Conservation (phyloP, 2,329 filamentous ascomycete genomes). For the Cercospora nicotianae region DNA sequence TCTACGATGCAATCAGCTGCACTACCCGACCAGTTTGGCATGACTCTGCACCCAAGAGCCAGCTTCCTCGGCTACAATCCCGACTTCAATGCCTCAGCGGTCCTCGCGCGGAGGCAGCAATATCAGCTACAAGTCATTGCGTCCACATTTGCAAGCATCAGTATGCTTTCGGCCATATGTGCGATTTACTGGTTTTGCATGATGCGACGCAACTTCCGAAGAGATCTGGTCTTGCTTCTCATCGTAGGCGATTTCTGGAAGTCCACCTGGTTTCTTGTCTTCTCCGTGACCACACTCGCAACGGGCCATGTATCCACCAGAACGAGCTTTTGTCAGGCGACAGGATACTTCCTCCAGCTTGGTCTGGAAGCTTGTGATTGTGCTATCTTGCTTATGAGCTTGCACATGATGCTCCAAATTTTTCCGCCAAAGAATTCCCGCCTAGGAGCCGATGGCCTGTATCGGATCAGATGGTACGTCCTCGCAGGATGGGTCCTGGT, state of each 20-base stretch:
- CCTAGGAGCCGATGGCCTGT: conserved; percentile 62
- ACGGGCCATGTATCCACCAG: conserved; percentile 41
- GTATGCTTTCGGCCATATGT: conserved; percentile 56
- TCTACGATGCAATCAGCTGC: background rate
- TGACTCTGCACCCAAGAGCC: background rate
- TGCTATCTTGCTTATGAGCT: conserved; percentile 69
- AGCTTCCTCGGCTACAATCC: conserved; percentile 18
- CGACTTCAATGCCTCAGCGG: conserved; percentile 25
- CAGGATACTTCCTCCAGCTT: conserved; percentile 34
- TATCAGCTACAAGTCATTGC: conserved; percentile 39
- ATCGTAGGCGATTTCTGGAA: conserved; percentile 73
- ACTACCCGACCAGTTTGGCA: background rate
- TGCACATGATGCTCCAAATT: conserved; percentile 72
- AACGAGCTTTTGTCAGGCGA: conserved; percentile 33
- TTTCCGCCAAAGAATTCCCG: conserved; percentile 54
- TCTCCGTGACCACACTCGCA: conserved; percentile 60
- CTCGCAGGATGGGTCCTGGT: conserved; percentile 59
- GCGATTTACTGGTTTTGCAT: conserved; percentile 71
- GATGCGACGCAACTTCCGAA: conserved; percentile 72
- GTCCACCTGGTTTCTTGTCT: conserved; percentile 66
- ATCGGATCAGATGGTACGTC: conserved; percentile 63
- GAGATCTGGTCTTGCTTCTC: conserved; percentile 72
- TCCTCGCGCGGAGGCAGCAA: conserved; percentile 22
- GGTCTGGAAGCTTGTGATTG: conserved; percentile 53
- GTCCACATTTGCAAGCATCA: conserved; percentile 47